These are phyloP conservation scores for Calonectria henricotiae DNA, from an alignment of 2,329 filamentous ascomycete species.

Conservation along the genomic window DNA sequence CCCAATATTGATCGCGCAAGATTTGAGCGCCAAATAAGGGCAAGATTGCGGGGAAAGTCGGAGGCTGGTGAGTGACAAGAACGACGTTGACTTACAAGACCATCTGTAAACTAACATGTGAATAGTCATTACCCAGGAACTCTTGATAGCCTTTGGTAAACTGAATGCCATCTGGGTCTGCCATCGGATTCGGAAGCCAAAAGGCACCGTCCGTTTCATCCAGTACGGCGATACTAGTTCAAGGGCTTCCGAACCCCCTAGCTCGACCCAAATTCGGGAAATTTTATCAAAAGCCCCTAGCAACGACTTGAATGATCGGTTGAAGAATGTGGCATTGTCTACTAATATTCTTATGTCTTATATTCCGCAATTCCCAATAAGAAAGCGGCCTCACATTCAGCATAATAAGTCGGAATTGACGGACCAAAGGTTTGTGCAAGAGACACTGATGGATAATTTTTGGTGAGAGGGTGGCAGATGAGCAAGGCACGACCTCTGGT, in stretches of 20 bases:
- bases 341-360: constrained; percentile 32
- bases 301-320: constrained; percentile 8
- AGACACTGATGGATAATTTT: neutral
- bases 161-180: constrained; percentile 40
- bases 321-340: neutral
- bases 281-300: constrained; percentile 33
- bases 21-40: constrained; percentile 39
- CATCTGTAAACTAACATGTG: neutral
- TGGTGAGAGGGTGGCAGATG: neutral
- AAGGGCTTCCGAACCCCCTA: constrained; percentile 36
- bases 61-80: constrained; percentile 27
- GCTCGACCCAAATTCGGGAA: constrained; percentile 49
- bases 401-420: neutral
- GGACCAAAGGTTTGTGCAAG: neutral
- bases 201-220: constrained; percentile 45
- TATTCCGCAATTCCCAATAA: neutral
- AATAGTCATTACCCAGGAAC: constrained; percentile 19
- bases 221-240: constrained; percentile 13
- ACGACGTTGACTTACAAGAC: neutral
- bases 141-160: constrained; percentile 13
- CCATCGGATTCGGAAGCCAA: constrained; percentile 37
- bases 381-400: too few species aligned
- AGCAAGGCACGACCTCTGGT: too few species aligned
- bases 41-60: constrained; percentile 18
- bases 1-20: constrained; percentile 20